Evolutionary conservation across 1,284 basidiomycete species (phyloP).

Genomic region (Mycena sp.): DNA sequence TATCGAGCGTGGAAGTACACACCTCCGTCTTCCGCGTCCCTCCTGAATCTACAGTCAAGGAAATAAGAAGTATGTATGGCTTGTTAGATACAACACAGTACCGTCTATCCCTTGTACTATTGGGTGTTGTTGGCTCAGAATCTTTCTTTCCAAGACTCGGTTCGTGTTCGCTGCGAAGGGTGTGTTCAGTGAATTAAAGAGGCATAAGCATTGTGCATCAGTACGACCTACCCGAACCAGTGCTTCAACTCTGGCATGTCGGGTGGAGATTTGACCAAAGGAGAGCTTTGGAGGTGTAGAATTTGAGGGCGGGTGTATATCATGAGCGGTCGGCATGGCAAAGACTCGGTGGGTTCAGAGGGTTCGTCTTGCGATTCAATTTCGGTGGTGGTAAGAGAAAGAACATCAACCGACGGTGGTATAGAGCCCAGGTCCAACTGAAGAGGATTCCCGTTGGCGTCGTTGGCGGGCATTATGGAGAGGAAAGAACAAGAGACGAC

Average conservation of each 20-base stretch:
- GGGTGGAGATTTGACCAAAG: conserved; percentile 75
- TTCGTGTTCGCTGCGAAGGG: conserved; percentile 58
- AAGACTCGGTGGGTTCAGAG: conserved; percentile 38
- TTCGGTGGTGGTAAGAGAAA: conserved; percentile 48
- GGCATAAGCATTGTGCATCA: conserved; percentile 10
- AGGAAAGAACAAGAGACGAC: neutral
- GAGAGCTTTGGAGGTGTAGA: conserved; percentile 76
- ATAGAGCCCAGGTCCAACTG: conserved; percentile 11
- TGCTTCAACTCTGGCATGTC: conserved; percentile 84
- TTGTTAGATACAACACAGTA: conserved; percentile 37
- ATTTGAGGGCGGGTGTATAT: conserved; percentile 76
- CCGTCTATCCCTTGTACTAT: conserved; percentile 72
- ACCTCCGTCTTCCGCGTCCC: conserved; percentile 80
- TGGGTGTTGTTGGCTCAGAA: conserved; percentile 59
- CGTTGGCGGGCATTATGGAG: conserved; percentile 26
- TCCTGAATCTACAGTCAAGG: conserved; percentile 64
- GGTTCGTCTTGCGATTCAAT: conserved; percentile 46
- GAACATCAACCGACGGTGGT: conserved; percentile 16
- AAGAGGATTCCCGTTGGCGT: conserved; percentile 20
- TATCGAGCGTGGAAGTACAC: conserved; percentile 30
- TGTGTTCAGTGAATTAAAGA: conserved; percentile 47
- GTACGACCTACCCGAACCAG: conserved; percentile 83
- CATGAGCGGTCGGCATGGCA: conserved; percentile 53
- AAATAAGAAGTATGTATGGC: conserved; percentile 15
- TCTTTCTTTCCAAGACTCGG: conserved; percentile 72